Evolutionary conservation across 1,284 basidiomycete genomes (phyloP), one percentile per base, ranked within the genome.

Genomic region (Grifola frondosa): DNA sequence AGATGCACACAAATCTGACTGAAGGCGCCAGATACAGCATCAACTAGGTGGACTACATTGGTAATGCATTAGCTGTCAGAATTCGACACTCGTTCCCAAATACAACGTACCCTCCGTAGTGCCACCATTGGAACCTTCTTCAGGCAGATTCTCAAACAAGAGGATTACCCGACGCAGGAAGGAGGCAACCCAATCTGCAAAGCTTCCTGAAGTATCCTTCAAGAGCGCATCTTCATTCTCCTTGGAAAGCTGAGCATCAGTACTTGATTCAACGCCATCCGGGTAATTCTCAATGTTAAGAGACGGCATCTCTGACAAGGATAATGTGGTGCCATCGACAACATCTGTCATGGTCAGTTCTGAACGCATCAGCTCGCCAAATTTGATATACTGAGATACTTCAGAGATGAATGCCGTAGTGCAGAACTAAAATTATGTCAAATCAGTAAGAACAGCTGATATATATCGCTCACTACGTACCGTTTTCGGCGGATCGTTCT

Each of bases 401-500:
- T 89, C 84, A 30, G 84, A 77, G 30, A 94, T 73, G 57, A 91
- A 88, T 19, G 82, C 75, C 10, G 85, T 84, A 0, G 88, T 90
- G 56, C 81, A 84, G 35, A 85, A 70, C 81, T 84, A 51, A 17
- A 31, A 23, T 17, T 6, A 6, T 35, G 29, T 46, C 42, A 45
- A 30, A 44, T 48, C 11, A 54, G 34, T 36, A 34, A 15, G 29
- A 21, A 20, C 12, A 13, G 12, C 12, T 28, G 23, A 38, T 35
- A 15, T 37, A 30, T 46, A n/a, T n/a, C n/a, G n/a, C n/a, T n/a
- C 12, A 37, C 32, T 36, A 58, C 63, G 58, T 63, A 90, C 84
- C 42, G 92, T 96, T 73, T 97, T 97, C 29, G 81, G 75, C 1
- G 92, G 91, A 58, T 97, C 93, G 63, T 96, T 96, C 78, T 86